A percentile compares a stretch with the other conserved stretches of the same genome.
Conservation (phyloP, 148 eudicot species). For the Rhododendron ferrugineum region DNA sequence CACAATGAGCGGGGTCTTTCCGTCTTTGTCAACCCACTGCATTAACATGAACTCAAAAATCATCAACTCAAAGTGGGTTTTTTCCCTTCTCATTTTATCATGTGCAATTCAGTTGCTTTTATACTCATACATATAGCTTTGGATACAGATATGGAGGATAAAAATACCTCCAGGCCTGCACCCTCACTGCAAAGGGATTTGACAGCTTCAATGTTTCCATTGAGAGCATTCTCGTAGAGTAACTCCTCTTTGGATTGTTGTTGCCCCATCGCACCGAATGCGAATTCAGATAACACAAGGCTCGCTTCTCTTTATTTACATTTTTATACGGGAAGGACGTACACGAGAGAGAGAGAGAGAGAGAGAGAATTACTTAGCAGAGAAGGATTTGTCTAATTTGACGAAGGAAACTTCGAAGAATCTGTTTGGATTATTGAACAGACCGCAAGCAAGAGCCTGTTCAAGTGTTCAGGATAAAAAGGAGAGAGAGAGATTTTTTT, state of each 20-base stretch:
- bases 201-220: conserved; percentile 38
- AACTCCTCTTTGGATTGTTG: conserved; percentile 49
- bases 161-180: conserved; percentile 52
- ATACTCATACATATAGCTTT: neutral
- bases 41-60: neutral
- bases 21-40: conserved; percentile 60
- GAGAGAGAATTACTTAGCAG: neutral
- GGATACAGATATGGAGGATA: neutral
- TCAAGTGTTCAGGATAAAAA: too few species aligned
- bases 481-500: too few species aligned
- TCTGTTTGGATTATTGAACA: neutral
- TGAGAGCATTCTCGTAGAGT: conserved; percentile 39
- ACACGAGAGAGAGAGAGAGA: neutral
- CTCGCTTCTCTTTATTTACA: neutral
- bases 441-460: neutral
- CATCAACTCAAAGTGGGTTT: neutral
- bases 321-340: neutral
- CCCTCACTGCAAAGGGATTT: conserved; percentile 48
- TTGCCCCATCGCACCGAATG: conserved; percentile 42
- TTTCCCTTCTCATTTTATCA: neutral
- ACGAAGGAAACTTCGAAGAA: neutral
- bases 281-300: neutral
- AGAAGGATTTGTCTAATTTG: neutral
- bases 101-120: neutral
- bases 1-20: conserved; percentile 57